phyloP scores from a whole-genome alignment of 768 basidiomycete species.

The Peribolospora baueri region DNA sequence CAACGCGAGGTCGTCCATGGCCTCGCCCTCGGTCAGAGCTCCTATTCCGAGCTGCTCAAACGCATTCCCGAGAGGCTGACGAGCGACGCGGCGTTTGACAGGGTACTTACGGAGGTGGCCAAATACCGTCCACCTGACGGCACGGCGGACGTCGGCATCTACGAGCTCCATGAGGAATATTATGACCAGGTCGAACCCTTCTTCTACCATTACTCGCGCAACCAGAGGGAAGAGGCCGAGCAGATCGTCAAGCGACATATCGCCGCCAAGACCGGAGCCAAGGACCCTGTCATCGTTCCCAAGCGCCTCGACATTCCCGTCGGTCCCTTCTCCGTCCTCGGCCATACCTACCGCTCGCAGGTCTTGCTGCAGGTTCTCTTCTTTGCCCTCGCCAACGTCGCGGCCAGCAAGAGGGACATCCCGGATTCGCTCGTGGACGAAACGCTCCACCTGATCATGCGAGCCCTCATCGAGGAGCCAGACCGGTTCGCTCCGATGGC shows the following conservation, averaged over 20 bases:
- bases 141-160: conserved; percentile 54
- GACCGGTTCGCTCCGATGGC: conserved; percentile 37
- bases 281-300: conserved; percentile 53
- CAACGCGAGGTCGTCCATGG: conserved; percentile 73
- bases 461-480: conserved; percentile 50
- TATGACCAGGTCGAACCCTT: conserved; percentile 83
- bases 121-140: conserved; percentile 58
- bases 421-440: conserved; percentile 80
- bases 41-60: conserved; percentile 75
- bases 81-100: conserved; percentile 60
- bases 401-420: conserved; percentile 18
- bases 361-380: conserved; percentile 59
- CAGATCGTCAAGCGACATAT: conserved; percentile 39
- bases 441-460: conserved; percentile 59
- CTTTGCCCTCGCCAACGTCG: conserved; percentile 50
- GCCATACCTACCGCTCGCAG: conserved; percentile 40
- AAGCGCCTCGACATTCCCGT: conserved; percentile 35
- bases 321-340: conserved; percentile 46
- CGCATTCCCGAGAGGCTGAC: conserved; percentile 69
- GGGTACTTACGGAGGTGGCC: conserved; percentile 50
- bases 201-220: conserved; percentile 84
- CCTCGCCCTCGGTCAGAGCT: conserved; percentile 61
- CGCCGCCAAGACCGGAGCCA: conserved; percentile 36
- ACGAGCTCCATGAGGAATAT: conserved; percentile 58
- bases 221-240: conserved; percentile 79